phyloP scores from a whole-genome alignment of 176 grass and related monocot species.

The Oryza longistaminata region DNA sequence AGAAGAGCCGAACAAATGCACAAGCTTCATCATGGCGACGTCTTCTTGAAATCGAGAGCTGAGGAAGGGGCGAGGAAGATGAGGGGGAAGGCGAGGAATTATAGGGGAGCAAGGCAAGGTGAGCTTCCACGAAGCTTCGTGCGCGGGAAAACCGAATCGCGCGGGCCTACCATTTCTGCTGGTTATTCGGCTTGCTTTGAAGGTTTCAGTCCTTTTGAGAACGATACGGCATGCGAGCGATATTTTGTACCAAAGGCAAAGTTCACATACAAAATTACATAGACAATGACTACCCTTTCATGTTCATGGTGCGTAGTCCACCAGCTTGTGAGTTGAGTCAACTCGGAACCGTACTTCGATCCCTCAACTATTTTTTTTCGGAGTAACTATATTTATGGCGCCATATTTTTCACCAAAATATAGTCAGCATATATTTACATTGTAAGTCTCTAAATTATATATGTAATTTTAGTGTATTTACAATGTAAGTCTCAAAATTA shows the following conservation, averaged over 20 bases:
- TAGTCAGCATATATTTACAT: no score
- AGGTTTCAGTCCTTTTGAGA: not conserved
- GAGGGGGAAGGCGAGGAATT: constrained; percentile 10
- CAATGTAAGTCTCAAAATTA: no score
- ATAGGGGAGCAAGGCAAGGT: not conserved
- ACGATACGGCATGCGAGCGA: not conserved
- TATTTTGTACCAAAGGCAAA: not conserved
- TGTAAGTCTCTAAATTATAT: no score
- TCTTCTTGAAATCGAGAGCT: not conserved
- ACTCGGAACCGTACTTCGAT: no score
- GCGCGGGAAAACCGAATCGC: constrained; percentile 33
- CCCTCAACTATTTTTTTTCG: no score
- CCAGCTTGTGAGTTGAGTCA: no score
- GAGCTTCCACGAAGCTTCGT: constrained; percentile 58
- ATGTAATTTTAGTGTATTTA: no score
- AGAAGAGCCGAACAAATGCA: constrained; percentile 21
- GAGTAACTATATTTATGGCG: no score
- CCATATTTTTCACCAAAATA: no score
- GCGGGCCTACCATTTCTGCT: constrained; percentile 1
- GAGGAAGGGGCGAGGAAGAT: not conserved
- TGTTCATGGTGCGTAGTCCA: not conserved
- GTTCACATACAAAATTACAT: not conserved
- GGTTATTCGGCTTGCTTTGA: constrained; percentile 15
- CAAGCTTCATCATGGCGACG: constrained; percentile 35
- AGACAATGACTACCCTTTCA: not conserved